Conservation (phyloP, 2,329 filamentous ascomycete species). For the Cucurbitaria berberidis region DNA sequence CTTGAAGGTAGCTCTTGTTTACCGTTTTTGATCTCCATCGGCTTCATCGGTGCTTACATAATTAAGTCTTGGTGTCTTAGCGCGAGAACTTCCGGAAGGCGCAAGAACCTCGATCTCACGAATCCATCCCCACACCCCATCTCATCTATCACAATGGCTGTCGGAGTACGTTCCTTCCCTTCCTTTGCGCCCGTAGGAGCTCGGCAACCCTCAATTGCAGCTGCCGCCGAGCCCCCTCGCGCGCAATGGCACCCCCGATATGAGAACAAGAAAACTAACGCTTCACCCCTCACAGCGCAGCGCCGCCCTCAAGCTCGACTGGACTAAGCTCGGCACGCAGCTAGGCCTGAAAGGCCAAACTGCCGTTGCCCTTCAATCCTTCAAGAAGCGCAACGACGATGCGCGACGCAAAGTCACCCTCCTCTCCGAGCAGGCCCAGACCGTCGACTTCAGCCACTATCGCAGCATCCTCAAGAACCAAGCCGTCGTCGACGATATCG, state of each 20-base stretch:
- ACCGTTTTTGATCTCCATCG: too few species aligned
- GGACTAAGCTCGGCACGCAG: slow-evolving; percentile 91
- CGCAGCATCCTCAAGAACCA: slow-evolving; percentile 93
- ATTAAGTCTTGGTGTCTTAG: not conserved
- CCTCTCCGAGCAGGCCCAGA: slow-evolving; percentile 82
- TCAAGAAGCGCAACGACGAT: slow-evolving; percentile 99
- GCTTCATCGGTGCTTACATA: not conserved
- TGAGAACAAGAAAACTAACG: slow-evolving; percentile 41
- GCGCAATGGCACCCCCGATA: slow-evolving; percentile 36
- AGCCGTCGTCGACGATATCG: slow-evolving; percentile 93
- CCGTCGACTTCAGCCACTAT: slow-evolving; percentile 94
- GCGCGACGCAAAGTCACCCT: slow-evolving; percentile 89
- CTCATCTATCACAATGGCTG: slow-evolving; percentile 52
- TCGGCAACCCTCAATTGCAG: slow-evolving; percentile 35
- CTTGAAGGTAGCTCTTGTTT: not conserved
- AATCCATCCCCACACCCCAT: slow-evolving; percentile 42
- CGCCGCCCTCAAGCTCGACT: slow-evolving; percentile 99
- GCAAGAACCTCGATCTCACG: slow-evolving; percentile 52
- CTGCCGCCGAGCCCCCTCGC: slow-evolving; percentile 31
- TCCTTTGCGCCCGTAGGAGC: slow-evolving; percentile 24
- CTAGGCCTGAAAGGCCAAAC: slow-evolving; percentile 97
- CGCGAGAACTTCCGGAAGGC: not conserved
- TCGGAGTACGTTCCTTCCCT: slow-evolving; percentile 49
- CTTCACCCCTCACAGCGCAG: slow-evolving; percentile 71
- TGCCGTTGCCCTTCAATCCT: slow-evolving; percentile 85